Base-by-base conservation (phyloP, 805 yeast species). In the Cephaloascus fragrans region DNA sequence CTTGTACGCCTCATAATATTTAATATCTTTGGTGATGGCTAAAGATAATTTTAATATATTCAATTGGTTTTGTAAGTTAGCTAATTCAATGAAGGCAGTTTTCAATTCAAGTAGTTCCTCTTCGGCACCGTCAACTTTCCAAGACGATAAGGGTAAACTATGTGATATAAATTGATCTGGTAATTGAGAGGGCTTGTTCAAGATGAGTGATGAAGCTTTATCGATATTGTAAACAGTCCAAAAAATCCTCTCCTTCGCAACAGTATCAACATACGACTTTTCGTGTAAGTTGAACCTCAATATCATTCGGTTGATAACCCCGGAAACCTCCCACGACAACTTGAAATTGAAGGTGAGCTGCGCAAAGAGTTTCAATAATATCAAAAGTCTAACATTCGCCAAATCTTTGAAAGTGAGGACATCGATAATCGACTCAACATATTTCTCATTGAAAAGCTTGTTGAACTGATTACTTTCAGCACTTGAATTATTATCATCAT, bases 191-290 rank as follows among this genome's bases (percentile, higher is more conserved):
- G 70, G 69, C 37, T 50, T 55, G 19, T 54, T 49, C 26, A 55
- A 45, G 37, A 63, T 36, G n/a, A 67, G 46, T 40, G 61, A 56
- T 28, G 63, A 46, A 38, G 62, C 68, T 35, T 62, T 60, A 41
- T 67, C 72, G 32, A 66, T 44, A 36, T 60, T 63, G 46, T 55
- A 55, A 12, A 63, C 45, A 3, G 68, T 48, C 70, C 69, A 64
- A 40, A 64, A 59, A 10, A 62, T 40, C 17, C 58, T 38, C 14
- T 48, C 40, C 12, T 48, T 39, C 18, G 19, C 29, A 5, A 28
- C 38, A 31, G 28, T 37, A 32, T 26, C 41, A 36, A 26, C 41
- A 20, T 26, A 17, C 19, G 8, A 14, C 32, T 10, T 18, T 20
- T 41, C 47, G 42, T 52, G 59, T 16, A 55, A 39, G 2, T 47